Evolutionary conservation across 352 stramenopile genomes (phyloP).

Genomic region (Phytophthora citrophthora): DNA sequence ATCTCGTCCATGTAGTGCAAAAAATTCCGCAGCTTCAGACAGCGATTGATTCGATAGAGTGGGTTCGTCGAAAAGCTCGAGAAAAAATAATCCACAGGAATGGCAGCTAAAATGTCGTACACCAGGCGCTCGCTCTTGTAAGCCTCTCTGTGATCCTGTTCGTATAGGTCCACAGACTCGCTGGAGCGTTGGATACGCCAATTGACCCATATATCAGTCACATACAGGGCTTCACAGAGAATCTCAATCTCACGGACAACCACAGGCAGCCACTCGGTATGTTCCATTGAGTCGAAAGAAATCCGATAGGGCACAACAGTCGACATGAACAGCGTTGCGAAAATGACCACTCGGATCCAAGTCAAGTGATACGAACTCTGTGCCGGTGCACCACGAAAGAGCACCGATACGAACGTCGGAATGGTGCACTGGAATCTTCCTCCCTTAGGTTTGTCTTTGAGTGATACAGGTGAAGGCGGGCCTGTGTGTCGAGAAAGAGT

Average conservation of each 20-base stretch:
- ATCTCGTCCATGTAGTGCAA: constrained; percentile 67
- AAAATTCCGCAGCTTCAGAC: constrained; percentile 56
- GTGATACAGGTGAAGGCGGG: no score
- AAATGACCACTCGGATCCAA: constrained; percentile 54
- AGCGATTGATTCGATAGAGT: constrained; percentile 54
- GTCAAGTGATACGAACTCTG: constrained; percentile 55
- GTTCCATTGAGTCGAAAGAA: constrained; percentile 49
- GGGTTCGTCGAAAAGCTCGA: constrained; percentile 37
- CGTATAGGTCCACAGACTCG: constrained; percentile 65
- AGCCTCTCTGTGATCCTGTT: constrained; percentile 44
- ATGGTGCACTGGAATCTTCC: not conserved
- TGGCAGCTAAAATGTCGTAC: constrained; percentile 50
- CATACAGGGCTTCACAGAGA: constrained; percentile 55
- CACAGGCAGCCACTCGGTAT: constrained; percentile 27
- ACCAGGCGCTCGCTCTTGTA: constrained; percentile 55
- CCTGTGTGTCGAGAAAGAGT: constrained; percentile 11
- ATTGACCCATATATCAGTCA: constrained; percentile 67
- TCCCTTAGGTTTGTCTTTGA: no score
- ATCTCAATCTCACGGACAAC: constrained; percentile 45
- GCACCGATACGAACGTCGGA: constrained; percentile 17
- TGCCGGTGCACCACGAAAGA: constrained; percentile 39
- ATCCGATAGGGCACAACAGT: constrained; percentile 63
- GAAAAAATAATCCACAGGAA: constrained; percentile 55
- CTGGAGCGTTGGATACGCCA: constrained; percentile 43
- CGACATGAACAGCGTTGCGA: constrained; percentile 48